Evolutionary conservation across 768 basidiomycete species (phyloP), one percentile per base, ranked within the genome.

Genomic region (Lentinula boryana): DNA sequence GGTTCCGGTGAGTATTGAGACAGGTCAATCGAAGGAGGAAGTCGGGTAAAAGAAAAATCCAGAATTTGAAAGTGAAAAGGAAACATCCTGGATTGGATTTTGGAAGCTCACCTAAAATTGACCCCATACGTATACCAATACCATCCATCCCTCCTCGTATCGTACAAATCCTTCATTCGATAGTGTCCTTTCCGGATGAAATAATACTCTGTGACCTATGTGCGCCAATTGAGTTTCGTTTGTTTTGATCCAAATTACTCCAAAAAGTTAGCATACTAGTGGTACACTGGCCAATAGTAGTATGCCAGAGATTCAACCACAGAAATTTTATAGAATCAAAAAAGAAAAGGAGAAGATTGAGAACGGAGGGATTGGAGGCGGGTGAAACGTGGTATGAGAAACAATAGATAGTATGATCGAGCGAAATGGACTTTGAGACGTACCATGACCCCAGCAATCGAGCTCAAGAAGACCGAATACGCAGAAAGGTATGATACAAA

Each of bases 401-500:
- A 27, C 3, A 27, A 27, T 27, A 27, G 27, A 5, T 3, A 38
- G 36, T 8, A 8, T 38, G 13, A 13, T 38, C 9, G 36, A 8
- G 36, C 2, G 7, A 38, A 1, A 38, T 38, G 36, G 13, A 13
- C 27, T 27, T 38, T 38, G 13, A 38, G 36, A 38, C 36, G 0
- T 52, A 87, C 85, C 87, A 91, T 90, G 18, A 91, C 89, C 9
- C 89, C 88, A 33, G 86, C 87, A 66, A 94, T 88, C 27, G 89
- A 91, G 54, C 86, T 88, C 49, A 90, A 75, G 77, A 88, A 93
- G 58, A 90, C 90, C 10, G 86, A 87, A 71, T 91, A 93, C 2
- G 89, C 88, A 3, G 87, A 88, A 27, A 93, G 82, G 71, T 93
- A 93, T 35, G 88, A 87, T 4, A 88, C 87, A 72, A 93, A 93